These are phyloP conservation scores for Lasiodiplodia hormozganensis DNA, from an alignment of 2,329 filamentous ascomycete genomes.

Conservation along the genomic window DNA sequence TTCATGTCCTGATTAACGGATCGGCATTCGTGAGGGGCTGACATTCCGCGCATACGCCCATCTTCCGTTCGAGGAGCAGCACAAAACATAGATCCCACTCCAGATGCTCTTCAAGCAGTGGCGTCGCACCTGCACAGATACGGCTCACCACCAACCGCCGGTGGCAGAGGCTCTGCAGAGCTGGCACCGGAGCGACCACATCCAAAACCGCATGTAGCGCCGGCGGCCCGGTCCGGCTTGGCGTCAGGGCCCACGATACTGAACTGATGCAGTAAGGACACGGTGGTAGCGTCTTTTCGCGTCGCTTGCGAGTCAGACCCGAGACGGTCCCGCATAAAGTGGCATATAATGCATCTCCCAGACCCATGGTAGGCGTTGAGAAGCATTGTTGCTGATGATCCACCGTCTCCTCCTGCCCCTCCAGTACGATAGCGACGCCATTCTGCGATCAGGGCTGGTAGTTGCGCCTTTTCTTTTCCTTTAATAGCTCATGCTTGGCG, in stretches of 20 bases:
- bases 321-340: neutral
- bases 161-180: neutral
- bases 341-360: neutral
- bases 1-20: conserved; percentile 33
- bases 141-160: neutral
- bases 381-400: neutral
- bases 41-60: conserved; percentile 37
- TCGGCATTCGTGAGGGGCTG: conserved; percentile 35
- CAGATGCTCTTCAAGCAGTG: conserved; percentile 34
- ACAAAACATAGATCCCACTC: conserved; percentile 47
- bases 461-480: no score
- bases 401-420: neutral
- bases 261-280: conserved; percentile 4
- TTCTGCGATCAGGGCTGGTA: no score
- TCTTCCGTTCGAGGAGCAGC: conserved; percentile 33
- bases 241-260: neutral
- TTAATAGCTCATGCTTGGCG: no score
- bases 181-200: neutral
- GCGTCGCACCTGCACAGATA: neutral
- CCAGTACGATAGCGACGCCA: no score
- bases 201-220: neutral
- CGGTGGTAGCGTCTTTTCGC: neutral
- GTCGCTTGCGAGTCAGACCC: neutral
- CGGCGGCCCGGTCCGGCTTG: neutral
- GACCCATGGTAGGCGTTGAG: neutral